phyloP scores from a whole-genome alignment of 331 rosid genomes.

The Acacia concinna region DNA sequence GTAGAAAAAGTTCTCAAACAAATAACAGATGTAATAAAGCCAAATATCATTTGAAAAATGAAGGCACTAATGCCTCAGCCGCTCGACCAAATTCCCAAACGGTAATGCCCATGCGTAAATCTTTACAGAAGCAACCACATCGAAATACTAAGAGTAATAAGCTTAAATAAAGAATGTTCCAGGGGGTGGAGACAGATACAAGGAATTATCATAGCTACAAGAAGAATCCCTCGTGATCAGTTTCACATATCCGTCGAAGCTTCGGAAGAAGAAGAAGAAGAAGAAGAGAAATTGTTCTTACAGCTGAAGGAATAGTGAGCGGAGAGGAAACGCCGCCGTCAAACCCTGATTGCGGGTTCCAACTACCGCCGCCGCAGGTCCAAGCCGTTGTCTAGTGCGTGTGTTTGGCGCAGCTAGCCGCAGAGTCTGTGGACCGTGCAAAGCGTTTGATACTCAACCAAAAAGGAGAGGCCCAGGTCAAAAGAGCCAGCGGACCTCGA shows the following conservation, averaged over 20 bases:
- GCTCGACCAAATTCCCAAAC: constrained; percentile 31
- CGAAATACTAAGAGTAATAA: background rate
- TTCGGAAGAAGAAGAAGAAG: background rate
- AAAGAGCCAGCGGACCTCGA: background rate
- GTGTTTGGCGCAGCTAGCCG: background rate
- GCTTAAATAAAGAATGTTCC: background rate
- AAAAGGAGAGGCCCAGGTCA: constrained; percentile 20
- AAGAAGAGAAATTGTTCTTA: constrained; percentile 25
- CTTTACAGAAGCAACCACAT: constrained; percentile 7
- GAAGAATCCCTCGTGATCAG: background rate
- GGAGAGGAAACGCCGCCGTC: constrained; percentile 27
- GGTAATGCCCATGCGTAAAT: background rate
- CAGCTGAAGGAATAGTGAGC: background rate
- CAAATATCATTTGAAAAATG: background rate
- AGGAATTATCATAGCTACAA: background rate
- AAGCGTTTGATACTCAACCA: constrained; percentile 1
- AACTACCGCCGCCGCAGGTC: constrained; percentile 8
- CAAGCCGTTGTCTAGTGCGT: background rate
- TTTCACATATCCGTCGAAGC: background rate
- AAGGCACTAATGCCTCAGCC: constrained; percentile 8
- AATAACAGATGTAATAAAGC: background rate
- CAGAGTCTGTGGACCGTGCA: background rate
- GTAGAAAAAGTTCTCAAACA: background rate
- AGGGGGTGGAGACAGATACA: background rate
- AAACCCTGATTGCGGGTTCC: constrained; percentile 28